Conservation (phyloP, 148 eudicot species). For the Camellia granthamiana region DNA sequence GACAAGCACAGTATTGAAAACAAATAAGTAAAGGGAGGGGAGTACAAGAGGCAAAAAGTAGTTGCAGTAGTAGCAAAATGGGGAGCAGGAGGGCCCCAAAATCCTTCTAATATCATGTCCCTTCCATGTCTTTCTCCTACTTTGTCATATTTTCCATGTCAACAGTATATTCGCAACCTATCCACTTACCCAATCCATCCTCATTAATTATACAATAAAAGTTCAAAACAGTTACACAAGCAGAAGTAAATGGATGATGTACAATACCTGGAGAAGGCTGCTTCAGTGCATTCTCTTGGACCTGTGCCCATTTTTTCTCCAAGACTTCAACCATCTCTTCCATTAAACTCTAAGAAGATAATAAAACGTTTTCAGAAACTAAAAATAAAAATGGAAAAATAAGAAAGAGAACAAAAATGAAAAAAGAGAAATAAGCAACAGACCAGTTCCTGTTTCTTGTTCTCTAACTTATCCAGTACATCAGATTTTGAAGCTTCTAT, state of each 20-base stretch:
- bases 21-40: not conserved
- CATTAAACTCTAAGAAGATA: constrained; percentile 40
- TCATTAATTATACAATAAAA: not conserved
- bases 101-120: not conserved
- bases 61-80: not conserved
- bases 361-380: constrained; percentile 17
- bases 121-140: not conserved
- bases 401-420: not conserved
- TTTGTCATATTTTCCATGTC: not conserved
- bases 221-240: not conserved
- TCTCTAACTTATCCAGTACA: constrained; percentile 63
- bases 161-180: not conserved
- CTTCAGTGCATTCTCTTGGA: constrained; percentile 77
- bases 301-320: constrained; percentile 74
- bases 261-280: constrained; percentile 85
- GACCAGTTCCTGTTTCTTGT: constrained; percentile 78
- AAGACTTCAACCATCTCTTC: constrained; percentile 64
- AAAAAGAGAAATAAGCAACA: constrained; percentile 18
- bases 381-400: not conserved
- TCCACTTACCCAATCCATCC: not conserved
- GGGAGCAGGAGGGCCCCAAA: not conserved
- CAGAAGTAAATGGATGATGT: not conserved
- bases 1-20: too few relatives aligned
- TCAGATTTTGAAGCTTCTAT: constrained; percentile 45
- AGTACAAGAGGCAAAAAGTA: not conserved